Evolutionary conservation across 2,329 filamentous ascomycete genomes (phyloP), one percentile per base, ranked within the genome.

Genomic region (Sclerotinia minor): DNA sequence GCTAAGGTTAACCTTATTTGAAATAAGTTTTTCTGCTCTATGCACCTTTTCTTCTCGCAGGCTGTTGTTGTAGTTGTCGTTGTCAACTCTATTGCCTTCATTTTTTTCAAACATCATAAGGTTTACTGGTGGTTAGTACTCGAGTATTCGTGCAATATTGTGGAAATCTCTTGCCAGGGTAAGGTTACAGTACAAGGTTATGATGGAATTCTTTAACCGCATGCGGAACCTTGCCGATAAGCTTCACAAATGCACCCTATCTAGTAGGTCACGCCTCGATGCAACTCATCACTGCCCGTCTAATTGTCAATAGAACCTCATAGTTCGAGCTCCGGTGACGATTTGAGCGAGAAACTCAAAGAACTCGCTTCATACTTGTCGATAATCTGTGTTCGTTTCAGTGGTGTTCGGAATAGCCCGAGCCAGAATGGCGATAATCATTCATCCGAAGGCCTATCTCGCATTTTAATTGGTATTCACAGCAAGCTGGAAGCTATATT

Each of bases 201-300:
- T 41, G 35, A 47, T 61, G 65, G 65, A 67, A 67, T 63, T 67
- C 38, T 67, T 67, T 67, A 47, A 63, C 38, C 38, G n/a, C 5
- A 61, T 61, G 49, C 26, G 41, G 57, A 55, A 1, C 55, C 47
- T 67, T 54, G 45, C 38, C 3, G 47, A 67, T 44, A 29, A 60
- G 47, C 47, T 67, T 47, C 24, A 61, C 11, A 5, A 24, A 24
- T 19, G 57, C 19, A 35, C 57, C 35, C 54, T 7, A 15, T 17
- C 35, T 45, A 17, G 55, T 67, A 54, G 13, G 65, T 53, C 5
- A 53, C n/a, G n/a, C 38, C 8, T 26, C 24, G 1, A 26, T 65
- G n/a, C 29, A 21, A 38, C 19, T 8, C 35, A n/a, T 32, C 38
- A 5, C 9, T n/a, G 11, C 32, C n/a, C 26, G 26, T 54, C 55